These are phyloP conservation scores for Podochytrium sp. DNA, from an alignment of 192 early-diverging fungal genomes.

Conservation along the genomic window DNA sequence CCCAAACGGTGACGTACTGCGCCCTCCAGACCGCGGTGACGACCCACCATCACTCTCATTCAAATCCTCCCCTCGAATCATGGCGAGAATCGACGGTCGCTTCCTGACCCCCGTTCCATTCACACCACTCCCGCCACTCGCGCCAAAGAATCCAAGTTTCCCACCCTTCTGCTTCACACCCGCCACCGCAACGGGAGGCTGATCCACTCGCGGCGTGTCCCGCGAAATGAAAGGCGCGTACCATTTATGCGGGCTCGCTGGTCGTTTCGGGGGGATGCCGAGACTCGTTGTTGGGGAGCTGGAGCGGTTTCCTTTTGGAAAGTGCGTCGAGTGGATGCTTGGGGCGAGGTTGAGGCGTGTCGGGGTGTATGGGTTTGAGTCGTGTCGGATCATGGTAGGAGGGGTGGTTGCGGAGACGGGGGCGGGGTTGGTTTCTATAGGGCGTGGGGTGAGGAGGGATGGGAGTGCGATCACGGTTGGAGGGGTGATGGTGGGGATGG, in stretches of 20 bases:
- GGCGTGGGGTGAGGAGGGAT: too few relatives aligned
- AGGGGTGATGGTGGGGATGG: too few relatives aligned
- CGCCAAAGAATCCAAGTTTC: slow-evolving; percentile 17
- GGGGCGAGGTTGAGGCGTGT: neutral
- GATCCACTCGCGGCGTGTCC: slow-evolving; percentile 21
- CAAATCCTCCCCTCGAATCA: neutral
- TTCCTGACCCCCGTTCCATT: too few relatives aligned
- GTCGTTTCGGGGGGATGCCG: neutral
- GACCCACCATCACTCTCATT: neutral
- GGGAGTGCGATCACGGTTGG: too few relatives aligned
- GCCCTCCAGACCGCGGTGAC: neutral
- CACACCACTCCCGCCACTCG: too few relatives aligned
- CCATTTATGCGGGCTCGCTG: slow-evolving; percentile 22
- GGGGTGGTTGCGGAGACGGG: neutral
- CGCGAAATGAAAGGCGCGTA: slow-evolving; percentile 28
- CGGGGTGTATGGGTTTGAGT: slow-evolving; percentile 18
- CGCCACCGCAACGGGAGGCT: neutral
- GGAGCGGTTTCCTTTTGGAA: too few relatives aligned
- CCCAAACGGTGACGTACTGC: too few relatives aligned
- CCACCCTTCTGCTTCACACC: neutral
- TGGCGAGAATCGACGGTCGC: neutral
- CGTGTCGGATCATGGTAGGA: slow-evolving; percentile 24
- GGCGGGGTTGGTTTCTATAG: too few relatives aligned
- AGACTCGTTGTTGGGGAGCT: too few relatives aligned
- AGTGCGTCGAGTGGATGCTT: neutral